phyloP scores from a whole-genome alignment of 2,329 filamentous ascomycete species.

The Cytospora piceae region DNA sequence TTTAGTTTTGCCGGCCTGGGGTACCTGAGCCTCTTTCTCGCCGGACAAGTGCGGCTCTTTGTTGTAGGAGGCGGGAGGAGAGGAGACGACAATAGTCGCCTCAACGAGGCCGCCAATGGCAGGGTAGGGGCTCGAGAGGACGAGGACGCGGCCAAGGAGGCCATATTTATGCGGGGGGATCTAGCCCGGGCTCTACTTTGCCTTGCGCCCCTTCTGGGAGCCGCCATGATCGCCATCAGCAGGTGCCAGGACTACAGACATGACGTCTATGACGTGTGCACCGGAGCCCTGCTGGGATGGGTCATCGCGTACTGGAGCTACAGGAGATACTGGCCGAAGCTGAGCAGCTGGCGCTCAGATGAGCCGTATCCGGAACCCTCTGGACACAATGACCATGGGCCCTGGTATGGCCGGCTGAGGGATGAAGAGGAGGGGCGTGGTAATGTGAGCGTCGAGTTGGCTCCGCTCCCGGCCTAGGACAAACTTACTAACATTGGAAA shows the following conservation, averaged over 20 bases:
- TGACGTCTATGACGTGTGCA: constrained; percentile 70
- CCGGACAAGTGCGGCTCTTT: constrained; percentile 66
- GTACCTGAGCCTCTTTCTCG: constrained; percentile 71
- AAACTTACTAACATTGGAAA: constrained; percentile 31
- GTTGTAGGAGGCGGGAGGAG: constrained; percentile 38
- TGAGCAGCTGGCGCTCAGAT: constrained; percentile 57
- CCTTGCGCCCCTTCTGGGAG: constrained; percentile 62
- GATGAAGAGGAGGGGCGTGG: constrained; percentile 57
- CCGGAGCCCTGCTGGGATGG: constrained; percentile 64
- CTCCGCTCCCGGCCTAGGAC: constrained; percentile 30
- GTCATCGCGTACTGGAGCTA: constrained; percentile 68
- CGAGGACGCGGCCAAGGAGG: constrained; percentile 31
- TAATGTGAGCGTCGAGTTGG: constrained; percentile 47
- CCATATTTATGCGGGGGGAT: constrained; percentile 44
- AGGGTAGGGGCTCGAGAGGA: not conserved
- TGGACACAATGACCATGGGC: constrained; percentile 32
- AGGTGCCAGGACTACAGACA: constrained; percentile 73
- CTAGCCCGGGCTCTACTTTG: constrained; percentile 61
- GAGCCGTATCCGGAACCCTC: constrained; percentile 58
- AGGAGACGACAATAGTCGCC: not conserved
- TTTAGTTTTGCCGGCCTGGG: constrained; percentile 81
- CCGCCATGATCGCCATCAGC: constrained; percentile 69
- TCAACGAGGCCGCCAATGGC: constrained; percentile 20
- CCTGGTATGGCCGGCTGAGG: constrained; percentile 48
- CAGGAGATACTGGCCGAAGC: constrained; percentile 63